Conservation (phyloP, 139 green algal species). For the Haematococcus lacustris region DNA sequence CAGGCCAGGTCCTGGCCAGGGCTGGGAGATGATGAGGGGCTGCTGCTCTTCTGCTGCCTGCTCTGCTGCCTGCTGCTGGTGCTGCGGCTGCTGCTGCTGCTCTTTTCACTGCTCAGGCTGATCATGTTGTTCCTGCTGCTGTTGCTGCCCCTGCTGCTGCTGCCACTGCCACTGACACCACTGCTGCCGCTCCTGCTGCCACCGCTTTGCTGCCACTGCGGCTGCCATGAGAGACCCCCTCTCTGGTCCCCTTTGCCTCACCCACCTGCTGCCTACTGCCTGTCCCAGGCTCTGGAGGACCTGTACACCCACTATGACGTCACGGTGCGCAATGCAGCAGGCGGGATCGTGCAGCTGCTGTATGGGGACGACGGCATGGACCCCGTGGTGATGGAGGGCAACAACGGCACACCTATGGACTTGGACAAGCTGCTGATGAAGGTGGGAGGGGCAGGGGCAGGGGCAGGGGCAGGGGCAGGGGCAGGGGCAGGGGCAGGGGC, state of each 20-base stretch:
- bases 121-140: constrained; percentile 3
- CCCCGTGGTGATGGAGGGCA: constrained; percentile 85
- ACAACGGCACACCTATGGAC: constrained; percentile 63
- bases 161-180: too few species aligned
- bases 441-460: too few species aligned
- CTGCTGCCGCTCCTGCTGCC: too few species aligned
- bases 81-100: too few species aligned
- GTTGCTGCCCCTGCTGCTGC: too few species aligned
- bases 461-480: too few species aligned
- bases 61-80: not conserved
- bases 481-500: too few species aligned
- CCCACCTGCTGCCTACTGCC: too few species aligned
- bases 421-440: constrained; percentile 48
- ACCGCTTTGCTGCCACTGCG: too few species aligned
- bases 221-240: too few species aligned
- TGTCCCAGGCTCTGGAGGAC: constrained; percentile 87
- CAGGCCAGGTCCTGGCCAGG: not conserved
- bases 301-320: constrained; percentile 88
- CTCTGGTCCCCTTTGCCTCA: too few species aligned
- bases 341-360: constrained; percentile 83
- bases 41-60: too few species aligned
- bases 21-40: not conserved
- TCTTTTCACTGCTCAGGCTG: not conserved
- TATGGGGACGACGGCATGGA: constrained; percentile 96
- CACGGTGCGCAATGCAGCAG: constrained; percentile 84